Percentiles rank a stretch among this genome's conserved stretches.
phyloP scores from a whole-genome alignment of 345 rosid species.

The Gossypium herbaceum region DNA sequence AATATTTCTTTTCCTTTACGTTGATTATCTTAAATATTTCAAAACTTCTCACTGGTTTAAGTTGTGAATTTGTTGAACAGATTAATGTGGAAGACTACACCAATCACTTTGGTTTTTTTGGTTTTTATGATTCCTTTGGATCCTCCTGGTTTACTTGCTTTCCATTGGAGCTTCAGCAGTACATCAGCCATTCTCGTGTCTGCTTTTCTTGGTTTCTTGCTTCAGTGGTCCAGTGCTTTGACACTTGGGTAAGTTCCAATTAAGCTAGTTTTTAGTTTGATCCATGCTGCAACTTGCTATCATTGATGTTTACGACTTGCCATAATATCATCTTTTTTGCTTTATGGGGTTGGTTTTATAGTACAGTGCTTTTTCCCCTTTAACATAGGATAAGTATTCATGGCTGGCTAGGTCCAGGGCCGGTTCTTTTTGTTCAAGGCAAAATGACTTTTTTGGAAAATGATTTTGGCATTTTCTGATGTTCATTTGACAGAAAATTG shows the following conservation, averaged over 20 bases:
- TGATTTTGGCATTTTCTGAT: background rate
- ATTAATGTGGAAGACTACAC: slow-evolving; percentile 21
- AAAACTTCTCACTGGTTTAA: background rate
- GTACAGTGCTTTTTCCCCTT: background rate
- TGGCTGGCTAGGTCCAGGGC: too few species aligned
- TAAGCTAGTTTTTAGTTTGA: background rate
- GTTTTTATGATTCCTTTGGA: slow-evolving; percentile 37
- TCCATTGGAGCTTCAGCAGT: slow-evolving; percentile 58
- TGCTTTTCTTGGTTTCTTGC: slow-evolving; percentile 88
- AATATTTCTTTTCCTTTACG: background rate
- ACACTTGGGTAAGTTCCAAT: slow-evolving; percentile 67
- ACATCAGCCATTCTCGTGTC: slow-evolving; percentile 63
- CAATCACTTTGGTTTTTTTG: slow-evolving; percentile 11
- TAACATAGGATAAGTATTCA: too few species aligned
- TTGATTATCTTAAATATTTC: background rate
- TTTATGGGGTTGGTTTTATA: background rate
- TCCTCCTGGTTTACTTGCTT: slow-evolving; percentile 76
- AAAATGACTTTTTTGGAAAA: too few species aligned
- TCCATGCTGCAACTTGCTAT: background rate
- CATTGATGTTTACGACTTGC: background rate
- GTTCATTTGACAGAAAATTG: background rate
- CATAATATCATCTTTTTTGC: background rate
- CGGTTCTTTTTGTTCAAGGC: background rate
- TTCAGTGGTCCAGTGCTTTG: slow-evolving; percentile 96
- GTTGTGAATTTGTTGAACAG: slow-evolving; percentile 5